Evolutionary conservation across 768 basidiomycete species (phyloP).

Genomic region (Rossbeevera mucosa): DNA sequence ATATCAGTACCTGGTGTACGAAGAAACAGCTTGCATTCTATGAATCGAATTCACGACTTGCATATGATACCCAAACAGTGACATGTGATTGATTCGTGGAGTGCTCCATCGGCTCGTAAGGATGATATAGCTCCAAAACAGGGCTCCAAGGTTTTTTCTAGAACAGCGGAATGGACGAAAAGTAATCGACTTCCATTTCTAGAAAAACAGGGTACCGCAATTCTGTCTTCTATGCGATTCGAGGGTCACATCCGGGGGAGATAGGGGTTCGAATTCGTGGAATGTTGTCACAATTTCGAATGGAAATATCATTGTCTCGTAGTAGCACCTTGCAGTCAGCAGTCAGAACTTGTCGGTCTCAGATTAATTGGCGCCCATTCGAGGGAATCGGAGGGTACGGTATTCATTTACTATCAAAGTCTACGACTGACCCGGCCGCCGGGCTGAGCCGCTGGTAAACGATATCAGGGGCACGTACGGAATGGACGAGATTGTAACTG

Average conservation of each 20-base stretch:
- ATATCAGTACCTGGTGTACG: conserved; percentile 34
- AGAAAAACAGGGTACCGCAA: not conserved
- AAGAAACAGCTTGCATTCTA: conserved; percentile 13
- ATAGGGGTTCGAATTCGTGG: not conserved
- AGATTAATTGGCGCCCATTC: too few relatives aligned
- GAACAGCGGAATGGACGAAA: conserved; percentile 5
- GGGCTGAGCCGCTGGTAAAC: too few relatives aligned
- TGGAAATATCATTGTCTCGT: too few relatives aligned
- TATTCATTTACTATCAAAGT: too few relatives aligned
- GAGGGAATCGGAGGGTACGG: too few relatives aligned
- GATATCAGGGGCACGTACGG: not conserved
- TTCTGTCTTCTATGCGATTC: not conserved
- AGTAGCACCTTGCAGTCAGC: not conserved
- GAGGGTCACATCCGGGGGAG: too few relatives aligned
- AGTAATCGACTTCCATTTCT: not conserved
- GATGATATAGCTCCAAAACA: not conserved
- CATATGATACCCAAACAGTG: conserved; percentile 2
- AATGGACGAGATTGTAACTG: too few relatives aligned
- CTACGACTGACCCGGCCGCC: too few relatives aligned
- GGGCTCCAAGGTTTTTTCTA: conserved; percentile 2
- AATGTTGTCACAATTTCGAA: not conserved
- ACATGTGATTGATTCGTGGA: conserved; percentile 4
- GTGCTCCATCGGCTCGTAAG: not conserved
- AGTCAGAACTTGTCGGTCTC: not conserved
- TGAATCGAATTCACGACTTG: conserved; percentile 15